Conservation (phyloP, 2,329 filamentous ascomycete genomes). For the Paecilomyces formosus region DNA sequence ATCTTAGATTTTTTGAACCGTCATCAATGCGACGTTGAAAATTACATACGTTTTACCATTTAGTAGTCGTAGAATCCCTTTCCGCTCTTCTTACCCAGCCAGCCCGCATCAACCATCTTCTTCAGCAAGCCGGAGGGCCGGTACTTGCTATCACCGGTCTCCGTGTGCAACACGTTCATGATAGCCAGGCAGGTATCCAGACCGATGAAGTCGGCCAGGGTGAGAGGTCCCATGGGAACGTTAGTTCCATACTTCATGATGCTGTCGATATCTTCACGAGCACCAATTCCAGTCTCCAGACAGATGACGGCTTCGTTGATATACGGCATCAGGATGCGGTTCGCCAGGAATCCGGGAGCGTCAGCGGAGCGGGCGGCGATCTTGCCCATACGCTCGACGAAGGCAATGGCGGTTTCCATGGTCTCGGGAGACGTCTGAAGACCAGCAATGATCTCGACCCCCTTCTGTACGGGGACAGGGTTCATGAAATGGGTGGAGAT, state of each 20-base stretch:
- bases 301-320: conserved; percentile 98
- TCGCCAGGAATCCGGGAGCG: conserved; percentile 88
- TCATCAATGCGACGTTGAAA: neutral
- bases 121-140: conserved; percentile 76
- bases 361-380: conserved; percentile 81
- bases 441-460: conserved; percentile 93
- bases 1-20: neutral
- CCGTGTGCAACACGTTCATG: conserved; percentile 87
- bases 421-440: conserved; percentile 83
- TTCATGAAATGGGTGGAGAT: conserved; percentile 99
- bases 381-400: conserved; percentile 91
- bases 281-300: conserved; percentile 84
- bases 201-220: conserved; percentile 93
- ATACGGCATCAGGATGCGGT: conserved; percentile 97
- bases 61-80: conserved; percentile 89
- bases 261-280: conserved; percentile 83
- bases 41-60: neutral
- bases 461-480: conserved; percentile 92
- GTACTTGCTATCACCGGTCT: conserved; percentile 95
- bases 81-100: conserved; percentile 94
- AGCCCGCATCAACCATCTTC: conserved; percentile 97
- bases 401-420: conserved; percentile 70
- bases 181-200: conserved; percentile 93
- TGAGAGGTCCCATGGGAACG: conserved; percentile 93
- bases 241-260: conserved; percentile 99